These are phyloP conservation scores for Saururus chinensis DNA, from an alignment of 164 flowering plant genomes.

Conservation along the genomic window DNA sequence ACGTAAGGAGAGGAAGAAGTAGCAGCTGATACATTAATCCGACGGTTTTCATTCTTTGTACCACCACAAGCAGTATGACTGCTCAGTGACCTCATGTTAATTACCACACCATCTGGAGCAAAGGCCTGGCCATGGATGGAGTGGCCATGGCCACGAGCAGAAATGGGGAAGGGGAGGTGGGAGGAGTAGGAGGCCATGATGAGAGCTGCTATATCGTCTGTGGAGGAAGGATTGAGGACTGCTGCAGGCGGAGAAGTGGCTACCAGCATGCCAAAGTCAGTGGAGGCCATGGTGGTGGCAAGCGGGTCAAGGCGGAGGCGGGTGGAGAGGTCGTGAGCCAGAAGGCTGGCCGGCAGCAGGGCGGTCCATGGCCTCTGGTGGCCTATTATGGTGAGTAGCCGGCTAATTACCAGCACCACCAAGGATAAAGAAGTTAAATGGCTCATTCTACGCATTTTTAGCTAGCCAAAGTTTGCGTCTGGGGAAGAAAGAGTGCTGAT, in stretches of 20 bases:
- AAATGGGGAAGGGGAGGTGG: conserved; percentile 30
- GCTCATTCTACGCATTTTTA: conserved; percentile 13
- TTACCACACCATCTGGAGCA: conserved; percentile 58
- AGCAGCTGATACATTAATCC: conserved; percentile 23
- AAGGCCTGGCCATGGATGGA: conserved; percentile 70
- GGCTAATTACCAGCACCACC: conserved; percentile 12
- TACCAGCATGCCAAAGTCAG: conserved; percentile 52
- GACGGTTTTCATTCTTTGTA: no score
- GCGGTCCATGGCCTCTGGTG: conserved; percentile 18
- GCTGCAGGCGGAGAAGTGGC: conserved; percentile 31
- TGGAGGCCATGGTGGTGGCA: conserved; percentile 28
- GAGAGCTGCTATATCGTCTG: conserved; percentile 35
- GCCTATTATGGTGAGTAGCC: conserved; percentile 20
- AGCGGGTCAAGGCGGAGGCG: conserved; percentile 23
- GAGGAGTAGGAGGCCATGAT: conserved; percentile 25
- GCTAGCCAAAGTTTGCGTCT: background rate
- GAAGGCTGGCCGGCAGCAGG: conserved; percentile 18
- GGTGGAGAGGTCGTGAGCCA: conserved; percentile 18
- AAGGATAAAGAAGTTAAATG: conserved; percentile 9
- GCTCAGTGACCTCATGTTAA: conserved; percentile 54
- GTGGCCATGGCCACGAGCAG: conserved; percentile 74
- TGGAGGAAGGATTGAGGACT: conserved; percentile 50
- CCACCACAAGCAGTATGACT: no score
- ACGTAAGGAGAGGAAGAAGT: conserved; percentile 18
- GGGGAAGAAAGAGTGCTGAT: background rate